These are phyloP conservation scores for Jatropha podagrica DNA, from an alignment of 441 rosid species.

Conservation along the genomic window DNA sequence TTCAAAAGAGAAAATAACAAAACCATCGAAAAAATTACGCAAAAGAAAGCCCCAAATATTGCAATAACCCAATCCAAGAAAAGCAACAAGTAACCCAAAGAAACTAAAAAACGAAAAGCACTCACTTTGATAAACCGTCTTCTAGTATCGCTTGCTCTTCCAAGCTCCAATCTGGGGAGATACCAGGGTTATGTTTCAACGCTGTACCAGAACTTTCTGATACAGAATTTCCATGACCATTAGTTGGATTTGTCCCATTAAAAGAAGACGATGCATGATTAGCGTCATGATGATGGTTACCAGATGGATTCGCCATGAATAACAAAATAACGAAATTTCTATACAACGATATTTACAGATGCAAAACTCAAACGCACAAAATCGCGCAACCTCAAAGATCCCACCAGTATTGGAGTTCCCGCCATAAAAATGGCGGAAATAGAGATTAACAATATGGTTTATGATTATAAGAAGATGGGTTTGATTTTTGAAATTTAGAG, in stretches of 20 bases:
- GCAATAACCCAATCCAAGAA: conserved; percentile 6
- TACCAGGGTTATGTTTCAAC: conserved; percentile 58
- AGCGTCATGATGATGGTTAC: conserved; percentile 40
- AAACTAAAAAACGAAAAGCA: neutral
- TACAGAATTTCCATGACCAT: conserved; percentile 35
- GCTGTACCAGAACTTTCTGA: conserved; percentile 30
- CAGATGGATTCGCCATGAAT: conserved; percentile 57
- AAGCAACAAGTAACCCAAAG: neutral
- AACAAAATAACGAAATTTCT: neutral
- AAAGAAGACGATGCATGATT: conserved; percentile 43
- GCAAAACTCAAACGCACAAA: neutral
- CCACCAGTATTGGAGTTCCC: conserved; percentile 29
- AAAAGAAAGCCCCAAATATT: conserved; percentile 1
- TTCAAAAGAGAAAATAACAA: conserved; percentile 1
- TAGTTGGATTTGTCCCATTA: conserved; percentile 32
- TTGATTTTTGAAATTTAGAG: neutral
- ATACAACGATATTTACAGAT: neutral
- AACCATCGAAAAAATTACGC: neutral
- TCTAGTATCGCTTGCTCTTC: conserved; percentile 64
- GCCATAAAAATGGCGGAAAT: conserved; percentile 16
- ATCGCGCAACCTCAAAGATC: neutral
- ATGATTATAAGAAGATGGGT: neutral
- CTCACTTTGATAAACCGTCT: conserved; percentile 51
- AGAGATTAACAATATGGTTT: conserved; percentile 10
- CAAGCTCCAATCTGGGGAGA: conserved; percentile 52